Evolutionary conservation across 2,329 filamentous ascomycete genomes (phyloP).

Genomic region (Apiospora rasikravindrae): DNA sequence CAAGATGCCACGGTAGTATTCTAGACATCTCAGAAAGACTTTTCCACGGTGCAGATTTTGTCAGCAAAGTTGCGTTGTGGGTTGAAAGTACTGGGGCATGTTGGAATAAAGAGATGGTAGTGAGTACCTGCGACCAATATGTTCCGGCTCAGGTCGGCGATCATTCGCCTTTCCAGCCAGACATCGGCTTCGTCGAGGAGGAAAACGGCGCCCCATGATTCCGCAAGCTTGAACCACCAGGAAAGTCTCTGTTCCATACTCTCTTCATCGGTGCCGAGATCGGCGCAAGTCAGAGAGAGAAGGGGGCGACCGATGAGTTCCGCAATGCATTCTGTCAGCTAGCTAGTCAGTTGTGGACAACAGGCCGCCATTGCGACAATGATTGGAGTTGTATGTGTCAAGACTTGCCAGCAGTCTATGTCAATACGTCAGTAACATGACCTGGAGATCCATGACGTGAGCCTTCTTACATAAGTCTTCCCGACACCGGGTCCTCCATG

Average conservation of each 20-base stretch:
- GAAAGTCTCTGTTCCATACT: slow-evolving; percentile 31
- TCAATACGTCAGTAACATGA: neutral
- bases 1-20: slow-evolving; percentile 29
- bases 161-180: slow-evolving; percentile 41
- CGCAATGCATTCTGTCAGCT: slow-evolving; percentile 43
- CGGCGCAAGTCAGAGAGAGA: slow-evolving; percentile 38
- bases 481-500: slow-evolving; percentile 50
- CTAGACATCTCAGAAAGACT: slow-evolving; percentile 19
- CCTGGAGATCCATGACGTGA: too few relatives aligned
- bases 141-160: neutral
- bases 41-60: too few relatives aligned
- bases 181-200: slow-evolving; percentile 39
- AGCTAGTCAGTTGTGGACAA: neutral
- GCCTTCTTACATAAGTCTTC: slow-evolving; percentile 30
- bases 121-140: neutral
- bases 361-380: neutral
- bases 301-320: slow-evolving; percentile 40
- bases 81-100: neutral
- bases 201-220: slow-evolving; percentile 44
- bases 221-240: slow-evolving; percentile 45
- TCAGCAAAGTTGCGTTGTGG: neutral
- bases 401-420: neutral
- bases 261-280: slow-evolving; percentile 35
- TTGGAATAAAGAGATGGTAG: neutral
- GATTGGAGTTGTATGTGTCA: neutral